These are phyloP conservation scores for Tuber melanosporum DNA, from an alignment of 495 filamentous ascomycete species.

Conservation along the genomic window DNA sequence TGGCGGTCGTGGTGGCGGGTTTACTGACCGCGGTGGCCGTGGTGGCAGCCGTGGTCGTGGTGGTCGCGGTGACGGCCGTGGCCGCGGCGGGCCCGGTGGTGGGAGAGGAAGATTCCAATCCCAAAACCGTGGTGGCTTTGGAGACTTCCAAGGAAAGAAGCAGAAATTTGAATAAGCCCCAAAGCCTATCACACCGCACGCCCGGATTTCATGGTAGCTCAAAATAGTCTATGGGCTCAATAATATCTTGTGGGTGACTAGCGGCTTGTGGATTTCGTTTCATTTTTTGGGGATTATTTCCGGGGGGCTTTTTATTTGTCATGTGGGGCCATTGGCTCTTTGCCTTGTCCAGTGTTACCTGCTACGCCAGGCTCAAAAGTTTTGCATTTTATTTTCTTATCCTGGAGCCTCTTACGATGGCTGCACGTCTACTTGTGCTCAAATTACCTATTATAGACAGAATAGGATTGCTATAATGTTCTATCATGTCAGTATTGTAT, in stretches of 20 bases:
- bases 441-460: not conserved
- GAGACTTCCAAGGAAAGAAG: conserved; percentile 88
- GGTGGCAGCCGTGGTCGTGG: conserved; percentile 49
- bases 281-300: not conserved
- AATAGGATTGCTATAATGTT: not conserved
- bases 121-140: conserved; percentile 67
- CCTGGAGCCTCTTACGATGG: not conserved
- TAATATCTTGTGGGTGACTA: not conserved
- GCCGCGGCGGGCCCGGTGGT: conserved; percentile 43
- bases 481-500: not conserved
- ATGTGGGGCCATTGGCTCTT: not conserved
- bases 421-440: not conserved
- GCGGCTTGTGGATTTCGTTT: not conserved
- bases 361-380: not conserved
- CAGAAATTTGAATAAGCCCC: conserved; percentile 63
- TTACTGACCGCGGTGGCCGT: conserved; percentile 32
- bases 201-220: not conserved
- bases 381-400: not conserved
- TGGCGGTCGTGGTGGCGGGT: conserved; percentile 40
- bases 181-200: not conserved
- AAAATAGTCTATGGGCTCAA: not conserved
- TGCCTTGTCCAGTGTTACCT: not conserved
- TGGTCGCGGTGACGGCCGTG: conserved; percentile 46
- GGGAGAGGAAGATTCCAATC: conserved; percentile 42
- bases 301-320: not conserved